A percentile compares a stretch with the other conserved stretches of the same genome.
Conservation (phyloP, 2,329 filamentous ascomycete species). For the Aspergillus fijiensis region DNA sequence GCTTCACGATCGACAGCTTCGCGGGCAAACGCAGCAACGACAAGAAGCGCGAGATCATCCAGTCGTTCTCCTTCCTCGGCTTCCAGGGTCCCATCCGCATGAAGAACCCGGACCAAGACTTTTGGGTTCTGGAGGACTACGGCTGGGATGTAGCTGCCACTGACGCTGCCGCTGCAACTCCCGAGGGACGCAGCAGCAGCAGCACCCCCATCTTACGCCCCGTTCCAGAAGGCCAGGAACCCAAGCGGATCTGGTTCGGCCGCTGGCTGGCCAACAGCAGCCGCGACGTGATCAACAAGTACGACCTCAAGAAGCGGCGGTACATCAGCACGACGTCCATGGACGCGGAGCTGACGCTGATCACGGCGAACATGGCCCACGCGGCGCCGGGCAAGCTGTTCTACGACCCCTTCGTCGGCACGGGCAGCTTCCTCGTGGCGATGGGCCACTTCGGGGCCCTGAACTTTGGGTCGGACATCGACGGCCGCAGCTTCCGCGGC, state of each 20-base stretch:
- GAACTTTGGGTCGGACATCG: constrained; percentile 86
- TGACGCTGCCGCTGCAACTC: constrained; percentile 32
- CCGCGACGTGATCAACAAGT: constrained; percentile 67
- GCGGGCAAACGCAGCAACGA: constrained; percentile 66
- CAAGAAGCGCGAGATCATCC: constrained; percentile 72
- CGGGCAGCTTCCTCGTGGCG: constrained; percentile 86
- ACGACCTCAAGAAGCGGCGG: constrained; percentile 85
- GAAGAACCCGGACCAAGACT: constrained; percentile 69
- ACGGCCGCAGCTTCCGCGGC: constrained; percentile 83
- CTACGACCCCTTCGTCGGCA: constrained; percentile 95
- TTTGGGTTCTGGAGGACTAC: constrained; percentile 83
- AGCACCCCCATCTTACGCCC: neutral
- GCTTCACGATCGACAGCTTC: constrained; percentile 81
- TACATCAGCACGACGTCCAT: constrained; percentile 98
- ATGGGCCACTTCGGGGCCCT: constrained; percentile 86
- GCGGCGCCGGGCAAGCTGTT: constrained; percentile 81
- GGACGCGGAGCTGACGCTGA: constrained; percentile 88
- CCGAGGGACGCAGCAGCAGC: constrained; percentile 34
- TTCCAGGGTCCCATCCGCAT: constrained; percentile 79
- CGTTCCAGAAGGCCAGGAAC: constrained; percentile 40
- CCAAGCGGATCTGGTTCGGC: constrained; percentile 67
- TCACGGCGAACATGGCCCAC: constrained; percentile 88
- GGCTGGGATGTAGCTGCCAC: constrained; percentile 44
- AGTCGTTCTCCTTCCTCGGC: constrained; percentile 74
- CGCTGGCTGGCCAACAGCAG: constrained; percentile 67